A percentile compares a stretch with the other conserved stretches of the same genome.
These are phyloP conservation scores for Ramaria sp. DNA, from an alignment of 768 basidiomycete species.

Conservation along the genomic window DNA sequence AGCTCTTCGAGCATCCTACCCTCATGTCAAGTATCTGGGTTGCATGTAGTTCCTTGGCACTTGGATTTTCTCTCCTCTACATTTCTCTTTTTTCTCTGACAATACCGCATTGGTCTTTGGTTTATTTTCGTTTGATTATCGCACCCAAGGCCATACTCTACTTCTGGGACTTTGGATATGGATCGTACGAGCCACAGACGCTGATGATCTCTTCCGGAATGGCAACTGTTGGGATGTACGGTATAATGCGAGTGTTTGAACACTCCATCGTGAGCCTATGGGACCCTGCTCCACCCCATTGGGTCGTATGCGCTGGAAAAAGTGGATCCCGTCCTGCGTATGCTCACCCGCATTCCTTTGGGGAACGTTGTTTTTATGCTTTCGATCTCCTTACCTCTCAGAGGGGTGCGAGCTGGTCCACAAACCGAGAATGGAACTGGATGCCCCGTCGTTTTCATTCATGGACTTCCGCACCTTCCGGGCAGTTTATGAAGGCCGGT, in stretches of 20 bases:
- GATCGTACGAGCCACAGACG: neutral
- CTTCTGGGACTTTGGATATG: constrained; percentile 4
- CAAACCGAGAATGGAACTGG: constrained; percentile 3
- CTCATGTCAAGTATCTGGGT: no score
- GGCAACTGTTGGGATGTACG: neutral
- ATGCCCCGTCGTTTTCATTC: neutral
- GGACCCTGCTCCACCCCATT: neutral
- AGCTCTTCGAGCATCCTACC: no score
- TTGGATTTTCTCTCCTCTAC: neutral
- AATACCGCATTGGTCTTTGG: no score
- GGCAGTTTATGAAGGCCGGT: neutral
- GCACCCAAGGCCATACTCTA: neutral
- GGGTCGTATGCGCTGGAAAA: neutral
- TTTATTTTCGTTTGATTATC: neutral
- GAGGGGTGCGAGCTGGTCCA: constrained; percentile 3
- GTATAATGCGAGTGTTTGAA: neutral
- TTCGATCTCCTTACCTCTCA: constrained; percentile 4
- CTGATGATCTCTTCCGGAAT: neutral
- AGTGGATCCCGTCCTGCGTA: neutral
- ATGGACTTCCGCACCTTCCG: neutral
- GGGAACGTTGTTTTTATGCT: constrained; percentile 2
- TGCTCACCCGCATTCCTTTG: neutral
- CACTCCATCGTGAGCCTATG: neutral
- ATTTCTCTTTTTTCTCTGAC: neutral
- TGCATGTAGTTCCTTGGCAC: neutral